Evolutionary conservation across 306 rosid genomes (phyloP).

Genomic region (Cucumis cinereus): DNA sequence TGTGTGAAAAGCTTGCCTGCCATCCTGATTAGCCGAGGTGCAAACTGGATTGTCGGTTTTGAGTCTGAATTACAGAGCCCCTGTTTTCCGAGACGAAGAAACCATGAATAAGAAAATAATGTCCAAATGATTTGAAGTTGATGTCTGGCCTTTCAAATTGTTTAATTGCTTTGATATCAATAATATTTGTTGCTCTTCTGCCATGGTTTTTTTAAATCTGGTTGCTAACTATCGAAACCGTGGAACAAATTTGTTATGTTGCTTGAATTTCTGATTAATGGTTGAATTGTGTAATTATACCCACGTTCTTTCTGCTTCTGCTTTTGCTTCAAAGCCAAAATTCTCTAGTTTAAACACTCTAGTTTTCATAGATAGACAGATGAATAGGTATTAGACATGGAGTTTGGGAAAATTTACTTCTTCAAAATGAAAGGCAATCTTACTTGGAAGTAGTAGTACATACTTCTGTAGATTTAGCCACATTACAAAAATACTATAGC

Average conservation of each 20-base stretch:
- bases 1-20: conserved; percentile 1
- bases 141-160: conserved; percentile 4
- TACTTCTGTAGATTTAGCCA: background rate
- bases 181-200: background rate
- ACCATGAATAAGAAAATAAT: conserved; percentile 2
- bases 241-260: background rate
- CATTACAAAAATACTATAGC: background rate
- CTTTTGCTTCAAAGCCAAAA: background rate
- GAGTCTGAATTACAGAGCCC: background rate
- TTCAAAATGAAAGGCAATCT: background rate
- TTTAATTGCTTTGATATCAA: background rate
- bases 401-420: background rate
- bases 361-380: background rate
- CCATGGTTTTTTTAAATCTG: background rate
- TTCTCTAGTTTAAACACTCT: background rate
- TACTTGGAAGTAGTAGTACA: background rate
- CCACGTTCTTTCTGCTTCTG: background rate
- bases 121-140: background rate
- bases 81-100: background rate
- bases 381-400: background rate
- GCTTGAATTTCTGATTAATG: background rate
- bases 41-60: background rate
- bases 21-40: background rate
- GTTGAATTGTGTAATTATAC: background rate
- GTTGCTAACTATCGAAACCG: background rate